Evolutionary conservation across 257 asterid genomes (phyloP), one percentile per base, ranked within the genome.

Genomic region (Petunia axillaris): DNA sequence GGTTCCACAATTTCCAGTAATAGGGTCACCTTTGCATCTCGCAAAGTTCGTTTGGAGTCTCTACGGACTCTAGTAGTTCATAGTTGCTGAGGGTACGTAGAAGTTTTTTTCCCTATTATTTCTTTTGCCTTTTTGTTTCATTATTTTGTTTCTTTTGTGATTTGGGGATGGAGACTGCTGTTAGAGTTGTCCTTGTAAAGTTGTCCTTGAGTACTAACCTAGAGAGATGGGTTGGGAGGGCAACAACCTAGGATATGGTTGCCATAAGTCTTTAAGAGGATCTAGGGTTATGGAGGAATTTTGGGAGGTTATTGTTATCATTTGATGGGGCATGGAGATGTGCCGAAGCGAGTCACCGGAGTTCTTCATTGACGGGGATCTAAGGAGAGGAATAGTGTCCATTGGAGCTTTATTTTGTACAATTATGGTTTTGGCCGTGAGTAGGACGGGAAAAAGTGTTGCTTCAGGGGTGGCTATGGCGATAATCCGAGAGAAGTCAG

Each of bases 271-370:
- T 16, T 25, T 60, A 7, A 25, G 66, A 60, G 39, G 66, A 16
- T 59, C 38, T 60, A 14, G 40, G 25, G 9, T 59, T 16, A 59
- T 6, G 64, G 64, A 16, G 25, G 64, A 59, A 59, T 37, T 25
- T 59, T 16, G 39, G 25, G 39, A 59, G 36, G 36, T 57, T 59
- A 6, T 59, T 59, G 64, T 60, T 8, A 16, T 38, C 38, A 16
- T 59, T 3, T 59, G 64, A 59, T 52, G n/a, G 10, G 64, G 64
- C 64, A 59, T 59, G 64, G 64, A 59, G 64, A 59, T 59, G 64
- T 16, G 1, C 63, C n/a, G 64, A 16, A 59, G 38, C 64, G 16
- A 16, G 64, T 16, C 38, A 59, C 39, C 64, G 6, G 8, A 59
- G 36, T 36, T 60, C 6, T 60, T 6, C 4, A 16, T 60, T 60